Conservation (phyloP, 257 asterid species). For the Apocynum venetum region DNA sequence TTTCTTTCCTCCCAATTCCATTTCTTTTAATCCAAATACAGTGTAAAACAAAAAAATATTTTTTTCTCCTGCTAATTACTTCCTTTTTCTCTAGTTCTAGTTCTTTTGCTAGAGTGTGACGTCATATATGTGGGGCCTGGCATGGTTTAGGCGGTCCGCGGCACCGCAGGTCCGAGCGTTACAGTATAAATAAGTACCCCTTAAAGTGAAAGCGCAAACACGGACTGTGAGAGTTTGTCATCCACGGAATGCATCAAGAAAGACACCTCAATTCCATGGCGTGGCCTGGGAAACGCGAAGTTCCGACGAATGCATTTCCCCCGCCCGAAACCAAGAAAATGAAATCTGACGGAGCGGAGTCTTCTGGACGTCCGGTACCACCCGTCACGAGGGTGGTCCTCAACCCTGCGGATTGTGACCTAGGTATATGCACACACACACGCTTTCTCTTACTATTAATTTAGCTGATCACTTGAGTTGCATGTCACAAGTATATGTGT, state of each 20-base stretch:
- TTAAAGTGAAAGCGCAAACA: no score
- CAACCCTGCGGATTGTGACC: slow-evolving; percentile 60
- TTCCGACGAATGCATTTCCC: slow-evolving; percentile 15
- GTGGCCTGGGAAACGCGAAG: slow-evolving; percentile 39
- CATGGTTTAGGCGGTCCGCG: background rate
- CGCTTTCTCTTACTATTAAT: background rate
- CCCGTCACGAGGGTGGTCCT: slow-evolving; percentile 27
- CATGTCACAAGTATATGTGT: background rate
- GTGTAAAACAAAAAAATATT: no score
- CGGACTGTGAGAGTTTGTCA: slow-evolving; percentile 1
- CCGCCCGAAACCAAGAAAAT: slow-evolving; percentile 23
- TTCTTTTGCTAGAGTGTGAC: background rate
- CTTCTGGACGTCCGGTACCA: slow-evolving; percentile 14
- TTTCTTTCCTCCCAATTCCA: no score
- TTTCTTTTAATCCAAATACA: no score
- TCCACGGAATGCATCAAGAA: background rate
- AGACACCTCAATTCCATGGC: slow-evolving; percentile 17
- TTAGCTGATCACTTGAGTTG: background rate
- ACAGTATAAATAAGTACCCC: background rate
- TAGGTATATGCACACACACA: slow-evolving; percentile 29
- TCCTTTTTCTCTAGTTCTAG: no score
- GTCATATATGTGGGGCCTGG: background rate
- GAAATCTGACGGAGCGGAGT: slow-evolving; percentile 16
- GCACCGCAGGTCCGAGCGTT: background rate
- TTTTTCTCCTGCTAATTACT: no score